Conservation (phyloP, 1,139 yeast genomes). For the Nakaseomyces kungkrabaensis region DNA sequence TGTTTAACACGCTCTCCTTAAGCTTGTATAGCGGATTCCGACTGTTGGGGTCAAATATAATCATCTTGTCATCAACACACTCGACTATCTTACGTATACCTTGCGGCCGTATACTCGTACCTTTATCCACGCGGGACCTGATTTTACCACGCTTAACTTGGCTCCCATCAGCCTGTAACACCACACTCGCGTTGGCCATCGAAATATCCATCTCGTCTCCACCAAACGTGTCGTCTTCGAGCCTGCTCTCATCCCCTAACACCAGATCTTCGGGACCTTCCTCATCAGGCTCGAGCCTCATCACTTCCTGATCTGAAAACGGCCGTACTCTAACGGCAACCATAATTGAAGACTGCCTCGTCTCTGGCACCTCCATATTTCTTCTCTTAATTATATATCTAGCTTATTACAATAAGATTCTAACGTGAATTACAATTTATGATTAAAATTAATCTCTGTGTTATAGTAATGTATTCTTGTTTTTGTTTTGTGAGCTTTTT, state of each 20-base stretch:
- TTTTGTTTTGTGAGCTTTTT: too few relatives aligned
- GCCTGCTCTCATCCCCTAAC: background rate
- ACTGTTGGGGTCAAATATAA: conserved; percentile 78
- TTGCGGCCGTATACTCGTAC: conserved; percentile 30
- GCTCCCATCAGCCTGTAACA: conserved; percentile 21
- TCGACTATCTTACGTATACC: conserved; percentile 66
- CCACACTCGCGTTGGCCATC: conserved; percentile 1
- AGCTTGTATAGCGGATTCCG: conserved; percentile 55
- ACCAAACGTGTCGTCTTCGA: background rate
- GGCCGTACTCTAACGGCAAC: conserved; percentile 85
- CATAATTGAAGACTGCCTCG: conserved; percentile 57
- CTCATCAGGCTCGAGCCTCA: conserved; percentile 35
- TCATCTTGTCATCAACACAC: conserved; percentile 81
- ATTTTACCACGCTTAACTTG: conserved; percentile 8
- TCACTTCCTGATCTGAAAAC: conserved; percentile 50
- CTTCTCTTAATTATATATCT: background rate
- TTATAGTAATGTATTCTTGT: too few relatives aligned
- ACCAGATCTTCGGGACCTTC: conserved; percentile 10
- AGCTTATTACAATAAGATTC: too few relatives aligned
- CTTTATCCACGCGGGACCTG: conserved; percentile 13
- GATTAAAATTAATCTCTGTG: too few relatives aligned
- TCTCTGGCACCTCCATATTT: conserved; percentile 8
- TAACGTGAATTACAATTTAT: too few relatives aligned
- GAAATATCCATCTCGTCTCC: background rate
- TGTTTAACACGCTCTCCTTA: conserved; percentile 50